phyloP scores from a whole-genome alignment of 495 filamentous ascomycete species.

The Pseudotulostoma volvatum region DNA sequence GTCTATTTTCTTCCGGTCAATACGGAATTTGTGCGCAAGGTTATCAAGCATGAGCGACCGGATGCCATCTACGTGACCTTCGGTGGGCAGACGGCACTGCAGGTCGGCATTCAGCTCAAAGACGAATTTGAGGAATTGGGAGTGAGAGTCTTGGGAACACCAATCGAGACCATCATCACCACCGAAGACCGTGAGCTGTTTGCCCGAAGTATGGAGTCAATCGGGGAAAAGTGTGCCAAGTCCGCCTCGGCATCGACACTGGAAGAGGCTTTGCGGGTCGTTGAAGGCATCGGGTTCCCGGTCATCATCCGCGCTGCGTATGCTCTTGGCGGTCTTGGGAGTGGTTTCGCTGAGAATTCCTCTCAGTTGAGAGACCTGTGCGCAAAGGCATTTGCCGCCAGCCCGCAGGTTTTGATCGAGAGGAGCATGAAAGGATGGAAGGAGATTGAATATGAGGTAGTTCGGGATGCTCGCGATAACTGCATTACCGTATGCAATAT shows the following conservation, averaged over 20 bases:
- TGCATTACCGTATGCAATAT: slow-evolving; percentile 99
- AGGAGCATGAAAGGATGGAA: slow-evolving; percentile 99
- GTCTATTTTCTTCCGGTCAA: slow-evolving; percentile 97
- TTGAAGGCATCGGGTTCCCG: slow-evolving; percentile 82
- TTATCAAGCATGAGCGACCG: slow-evolving; percentile 86
- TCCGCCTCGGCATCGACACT: slow-evolving; percentile 78
- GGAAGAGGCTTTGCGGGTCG: slow-evolving; percentile 69
- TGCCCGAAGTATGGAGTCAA: slow-evolving; percentile 94
- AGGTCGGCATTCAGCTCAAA: slow-evolving; percentile 90
- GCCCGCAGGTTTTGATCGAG: slow-evolving; percentile 91
- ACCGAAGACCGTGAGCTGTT: slow-evolving; percentile 96
- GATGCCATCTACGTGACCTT: slow-evolving; percentile 97
- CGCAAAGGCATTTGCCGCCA: slow-evolving; percentile 84
- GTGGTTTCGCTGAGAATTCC: slow-evolving; percentile 88
- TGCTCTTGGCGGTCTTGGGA: slow-evolving; percentile 85
- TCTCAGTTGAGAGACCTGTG: slow-evolving; percentile 79
- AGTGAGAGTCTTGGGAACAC: slow-evolving; percentile 86
- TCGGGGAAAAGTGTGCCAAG: slow-evolving; percentile 94
- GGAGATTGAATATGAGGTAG: slow-evolving; percentile 97
- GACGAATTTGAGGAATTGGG: slow-evolving; percentile 85
- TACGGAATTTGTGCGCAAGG: slow-evolving; percentile 87
- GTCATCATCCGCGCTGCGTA: slow-evolving; percentile 97
- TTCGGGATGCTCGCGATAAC: slow-evolving; percentile 90
- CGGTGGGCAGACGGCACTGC: slow-evolving; percentile 87
- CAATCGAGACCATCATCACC: slow-evolving; percentile 94